These are phyloP conservation scores for Neofusicoccum laricinum DNA, from an alignment of 2,329 filamentous ascomycete species.

Conservation along the genomic window DNA sequence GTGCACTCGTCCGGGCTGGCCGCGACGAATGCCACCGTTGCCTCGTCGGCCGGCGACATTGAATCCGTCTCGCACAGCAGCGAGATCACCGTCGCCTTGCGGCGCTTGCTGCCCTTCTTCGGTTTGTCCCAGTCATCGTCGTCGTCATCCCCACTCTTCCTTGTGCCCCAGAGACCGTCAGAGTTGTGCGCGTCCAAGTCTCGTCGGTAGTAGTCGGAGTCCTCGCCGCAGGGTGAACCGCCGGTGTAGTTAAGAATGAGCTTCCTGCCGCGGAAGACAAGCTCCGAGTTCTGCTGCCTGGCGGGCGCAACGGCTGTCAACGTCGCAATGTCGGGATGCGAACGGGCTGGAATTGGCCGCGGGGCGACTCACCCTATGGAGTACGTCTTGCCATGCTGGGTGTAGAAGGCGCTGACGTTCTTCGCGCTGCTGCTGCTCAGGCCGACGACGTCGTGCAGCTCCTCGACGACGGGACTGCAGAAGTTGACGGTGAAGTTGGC, in stretches of 20 bases:
- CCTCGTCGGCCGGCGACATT: slow-evolving; percentile 53
- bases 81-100: slow-evolving; percentile 83
- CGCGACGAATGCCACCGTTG: slow-evolving; percentile 79
- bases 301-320: not conserved
- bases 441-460: slow-evolving; percentile 62
- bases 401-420: slow-evolving; percentile 79
- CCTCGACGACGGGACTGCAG: slow-evolving; percentile 70
- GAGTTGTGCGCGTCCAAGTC: slow-evolving; percentile 21
- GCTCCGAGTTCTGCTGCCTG: slow-evolving; percentile 54
- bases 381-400: slow-evolving; percentile 62
- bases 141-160: slow-evolving; percentile 39
- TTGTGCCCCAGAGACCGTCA: slow-evolving; percentile 27
- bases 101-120: slow-evolving; percentile 53
- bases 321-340: not conserved
- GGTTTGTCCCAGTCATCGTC: slow-evolving; percentile 35
- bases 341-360: not conserved
- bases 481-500: slow-evolving; percentile 84
- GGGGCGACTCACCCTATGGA: slow-evolving; percentile 66
- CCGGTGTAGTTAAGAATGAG: slow-evolving; percentile 51
- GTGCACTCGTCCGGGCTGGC: slow-evolving; percentile 81
- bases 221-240: slow-evolving; percentile 46
- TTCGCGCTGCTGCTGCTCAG: slow-evolving; percentile 60
- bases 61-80: slow-evolving; percentile 90
- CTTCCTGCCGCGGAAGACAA: slow-evolving; percentile 65
- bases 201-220: slow-evolving; percentile 20